Evolutionary conservation across 1,284 basidiomycete species (phyloP).

Genomic region (Rhodotorula sp.): DNA sequence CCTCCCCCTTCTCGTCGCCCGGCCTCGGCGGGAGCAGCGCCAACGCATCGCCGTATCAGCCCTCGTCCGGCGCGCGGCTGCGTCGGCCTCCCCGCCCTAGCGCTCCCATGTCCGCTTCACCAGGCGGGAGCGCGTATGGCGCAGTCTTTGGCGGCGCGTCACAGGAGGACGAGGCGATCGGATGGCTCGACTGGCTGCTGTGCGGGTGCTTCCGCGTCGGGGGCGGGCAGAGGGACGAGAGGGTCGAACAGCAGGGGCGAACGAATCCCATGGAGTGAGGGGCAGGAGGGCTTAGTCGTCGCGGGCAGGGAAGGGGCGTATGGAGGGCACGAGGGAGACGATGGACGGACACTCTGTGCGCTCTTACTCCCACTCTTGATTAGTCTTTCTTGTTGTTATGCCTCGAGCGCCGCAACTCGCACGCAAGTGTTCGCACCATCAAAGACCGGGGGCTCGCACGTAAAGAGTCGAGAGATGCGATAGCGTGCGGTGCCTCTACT

Average conservation of each 20-base stretch:
- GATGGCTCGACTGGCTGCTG: conserved; percentile 10
- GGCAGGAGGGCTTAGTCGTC: no score
- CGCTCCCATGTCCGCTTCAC: neutral
- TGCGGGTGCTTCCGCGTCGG: conserved; percentile 10
- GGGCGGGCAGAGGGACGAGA: neutral
- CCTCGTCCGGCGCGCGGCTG: neutral
- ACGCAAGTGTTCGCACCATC: neutral
- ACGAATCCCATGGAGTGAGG: conserved; percentile 11
- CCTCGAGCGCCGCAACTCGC: no score
- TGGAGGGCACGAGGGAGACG: neutral
- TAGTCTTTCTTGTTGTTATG: no score
- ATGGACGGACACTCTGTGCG: no score
- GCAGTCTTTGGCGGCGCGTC: neutral
- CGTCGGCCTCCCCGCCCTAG: no score
- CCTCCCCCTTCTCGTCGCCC: neutral
- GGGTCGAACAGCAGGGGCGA: conserved; percentile 5
- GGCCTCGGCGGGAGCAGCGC: neutral
- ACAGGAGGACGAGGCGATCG: neutral
- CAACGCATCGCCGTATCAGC: neutral
- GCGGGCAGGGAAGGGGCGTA: neutral
- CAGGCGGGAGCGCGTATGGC: neutral
- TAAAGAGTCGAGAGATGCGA: neutral
- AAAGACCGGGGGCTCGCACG: no score
- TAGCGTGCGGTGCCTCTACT: neutral
- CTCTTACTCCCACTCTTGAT: no score